Evolutionary conservation across 176 grass and related monocot species (phyloP).

Genomic region (Paspalum notatum): DNA sequence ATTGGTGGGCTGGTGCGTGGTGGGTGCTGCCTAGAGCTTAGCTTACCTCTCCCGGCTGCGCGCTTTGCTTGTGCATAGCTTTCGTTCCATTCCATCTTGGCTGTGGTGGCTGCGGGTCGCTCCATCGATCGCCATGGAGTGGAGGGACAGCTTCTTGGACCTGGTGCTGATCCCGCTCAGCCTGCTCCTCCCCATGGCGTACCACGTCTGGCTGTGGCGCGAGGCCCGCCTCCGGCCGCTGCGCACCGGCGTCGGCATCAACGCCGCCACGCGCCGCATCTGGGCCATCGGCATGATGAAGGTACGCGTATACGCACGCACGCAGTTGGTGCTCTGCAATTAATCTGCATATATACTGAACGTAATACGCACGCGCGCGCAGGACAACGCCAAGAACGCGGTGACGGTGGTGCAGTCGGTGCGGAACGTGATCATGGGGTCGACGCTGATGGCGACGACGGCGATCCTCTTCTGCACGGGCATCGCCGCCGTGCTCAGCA

Average conservation of each 20-base stretch:
- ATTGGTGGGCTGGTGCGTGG: no score
- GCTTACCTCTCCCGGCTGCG: no score
- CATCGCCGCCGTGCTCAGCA: constrained; percentile 92
- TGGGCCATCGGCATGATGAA: constrained; percentile 79
- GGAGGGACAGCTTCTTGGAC: constrained; percentile 80
- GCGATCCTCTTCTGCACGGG: constrained; percentile 91
- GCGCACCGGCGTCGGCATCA: constrained; percentile 68
- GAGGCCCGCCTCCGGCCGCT: constrained; percentile 56
- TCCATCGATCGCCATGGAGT: no score
- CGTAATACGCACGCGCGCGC: not conserved
- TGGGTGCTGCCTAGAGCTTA: no score
- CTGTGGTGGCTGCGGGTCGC: not conserved
- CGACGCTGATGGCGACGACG: constrained; percentile 89
- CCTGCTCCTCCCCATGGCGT: constrained; percentile 64
- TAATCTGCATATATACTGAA: no score
- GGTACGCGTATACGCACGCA: constrained; percentile 27
- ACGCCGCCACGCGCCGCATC: constrained; percentile 61
- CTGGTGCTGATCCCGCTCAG: constrained; percentile 64
- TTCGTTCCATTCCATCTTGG: no score
- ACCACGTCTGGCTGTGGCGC: constrained; percentile 87
- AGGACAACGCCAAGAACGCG: constrained; percentile 89
- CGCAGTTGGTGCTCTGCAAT: no score
- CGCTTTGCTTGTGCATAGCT: no score
- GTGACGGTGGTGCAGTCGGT: constrained; percentile 89
- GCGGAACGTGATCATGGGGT: constrained; percentile 93